Conservation (phyloP, 106 monocot species). For the Iris macrosiphon region DNA sequence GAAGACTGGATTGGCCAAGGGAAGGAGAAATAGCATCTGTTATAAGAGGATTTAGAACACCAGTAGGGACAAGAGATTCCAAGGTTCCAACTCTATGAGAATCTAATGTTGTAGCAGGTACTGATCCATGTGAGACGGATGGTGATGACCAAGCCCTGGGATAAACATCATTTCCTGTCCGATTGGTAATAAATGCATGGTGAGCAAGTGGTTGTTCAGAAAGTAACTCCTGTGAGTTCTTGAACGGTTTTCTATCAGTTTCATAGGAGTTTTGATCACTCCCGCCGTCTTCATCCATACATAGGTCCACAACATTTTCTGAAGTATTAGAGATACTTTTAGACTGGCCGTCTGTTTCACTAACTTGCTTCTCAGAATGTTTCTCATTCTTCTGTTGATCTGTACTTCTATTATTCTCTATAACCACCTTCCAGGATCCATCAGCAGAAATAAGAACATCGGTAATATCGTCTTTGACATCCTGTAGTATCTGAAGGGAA, state of each 20-base stretch:
- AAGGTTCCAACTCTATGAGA: conserved; percentile 4
- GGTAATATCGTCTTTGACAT: conserved; percentile 27
- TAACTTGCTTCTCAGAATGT: background rate
- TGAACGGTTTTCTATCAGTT: conserved; percentile 39
- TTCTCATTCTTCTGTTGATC: conserved; percentile 2
- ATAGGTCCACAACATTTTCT: conserved; percentile 34
- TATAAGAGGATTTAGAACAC: conserved; percentile 14
- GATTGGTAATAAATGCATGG: conserved; percentile 13
- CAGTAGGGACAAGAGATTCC: conserved; percentile 16
- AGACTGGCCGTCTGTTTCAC: conserved; percentile 8
- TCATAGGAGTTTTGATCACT: conserved; percentile 9
- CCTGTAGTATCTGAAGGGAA: conserved; percentile 36
- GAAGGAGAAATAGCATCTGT: conserved; percentile 25
- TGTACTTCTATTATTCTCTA: conserved; percentile 12
- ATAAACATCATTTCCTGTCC: background rate
- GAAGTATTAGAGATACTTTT: background rate
- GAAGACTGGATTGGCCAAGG: background rate
- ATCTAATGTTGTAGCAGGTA: background rate
- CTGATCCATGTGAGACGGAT: background rate
- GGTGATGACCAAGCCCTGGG: background rate
- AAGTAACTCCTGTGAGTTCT: conserved; percentile 15
- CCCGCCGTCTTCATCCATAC: conserved; percentile 29
- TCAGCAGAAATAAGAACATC: conserved; percentile 43
- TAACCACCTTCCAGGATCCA: conserved; percentile 43
- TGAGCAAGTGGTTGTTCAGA: background rate